These are phyloP conservation scores for Mrakia hoshinonis DNA, from an alignment of 768 basidiomycete genomes.

Conservation along the genomic window DNA sequence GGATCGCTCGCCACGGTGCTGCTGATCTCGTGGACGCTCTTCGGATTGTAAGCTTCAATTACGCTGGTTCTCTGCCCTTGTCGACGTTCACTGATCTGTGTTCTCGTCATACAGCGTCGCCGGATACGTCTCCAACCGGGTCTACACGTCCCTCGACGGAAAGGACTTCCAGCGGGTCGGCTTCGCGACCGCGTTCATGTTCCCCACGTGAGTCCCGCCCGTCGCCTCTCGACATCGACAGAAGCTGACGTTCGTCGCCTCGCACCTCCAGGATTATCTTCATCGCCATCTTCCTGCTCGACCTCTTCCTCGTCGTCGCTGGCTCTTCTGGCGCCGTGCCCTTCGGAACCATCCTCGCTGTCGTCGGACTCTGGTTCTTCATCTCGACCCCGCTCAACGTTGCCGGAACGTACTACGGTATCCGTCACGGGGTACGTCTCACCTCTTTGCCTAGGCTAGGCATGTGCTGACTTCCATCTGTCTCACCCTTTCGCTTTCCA, in stretches of 20 bases:
- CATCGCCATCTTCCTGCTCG: slow-evolving; percentile 74
- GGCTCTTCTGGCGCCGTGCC: slow-evolving; percentile 92
- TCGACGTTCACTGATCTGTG: not conserved
- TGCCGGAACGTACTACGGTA: slow-evolving; percentile 75
- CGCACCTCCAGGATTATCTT: slow-evolving; percentile 64
- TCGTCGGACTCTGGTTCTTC: slow-evolving; percentile 82
- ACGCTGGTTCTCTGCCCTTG: not conserved
- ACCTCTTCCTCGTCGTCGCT: slow-evolving; percentile 74
- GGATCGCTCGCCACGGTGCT: slow-evolving; percentile 89
- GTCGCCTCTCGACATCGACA: not conserved
- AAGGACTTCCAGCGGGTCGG: slow-evolving; percentile 46
- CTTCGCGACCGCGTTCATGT: slow-evolving; percentile 74
- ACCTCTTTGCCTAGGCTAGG: no score
- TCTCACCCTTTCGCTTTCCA: slow-evolving; percentile 37
- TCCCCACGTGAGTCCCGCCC: slow-evolving; percentile 63
- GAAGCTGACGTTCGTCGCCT: not conserved
- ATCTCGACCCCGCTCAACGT: slow-evolving; percentile 84
- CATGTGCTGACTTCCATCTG: not conserved
- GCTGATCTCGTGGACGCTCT: slow-evolving; percentile 89
- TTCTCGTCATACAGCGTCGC: slow-evolving; percentile 54
- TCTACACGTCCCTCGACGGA: slow-evolving; percentile 73
- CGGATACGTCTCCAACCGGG: slow-evolving; percentile 77
- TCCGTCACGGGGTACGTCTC: slow-evolving; percentile 67
- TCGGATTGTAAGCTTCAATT: slow-evolving; percentile 56
- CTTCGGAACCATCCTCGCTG: slow-evolving; percentile 84